A percentile compares a stretch with the other conserved stretches of the same genome.
These are phyloP conservation scores for Eucalyptus victrix DNA, from an alignment of 345 rosid genomes.

Conservation along the genomic window DNA sequence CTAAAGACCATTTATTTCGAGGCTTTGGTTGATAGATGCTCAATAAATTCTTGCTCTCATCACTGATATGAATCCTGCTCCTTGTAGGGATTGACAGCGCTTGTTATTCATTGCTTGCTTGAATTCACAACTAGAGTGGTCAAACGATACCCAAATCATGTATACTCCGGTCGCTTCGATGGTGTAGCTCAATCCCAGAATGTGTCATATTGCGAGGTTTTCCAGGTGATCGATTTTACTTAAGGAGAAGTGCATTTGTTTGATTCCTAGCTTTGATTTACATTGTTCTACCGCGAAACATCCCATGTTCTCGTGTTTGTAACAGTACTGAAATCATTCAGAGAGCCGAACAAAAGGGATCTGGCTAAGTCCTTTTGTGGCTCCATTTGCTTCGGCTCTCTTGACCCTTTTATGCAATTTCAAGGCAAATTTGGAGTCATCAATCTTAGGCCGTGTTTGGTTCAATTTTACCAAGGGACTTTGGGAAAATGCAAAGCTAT, in stretches of 20 bases:
- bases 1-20: neutral
- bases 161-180: neutral
- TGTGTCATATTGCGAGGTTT: neutral
- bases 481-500: neutral
- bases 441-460: conserved; percentile 1
- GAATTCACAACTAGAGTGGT: neutral
- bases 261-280: neutral
- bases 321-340: neutral
- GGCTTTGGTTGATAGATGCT: neutral
- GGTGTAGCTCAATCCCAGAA: neutral
- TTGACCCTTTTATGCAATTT: neutral
- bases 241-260: neutral
- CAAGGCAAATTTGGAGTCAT: neutral
- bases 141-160: neutral
- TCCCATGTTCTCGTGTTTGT: neutral
- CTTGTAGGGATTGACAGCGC: neutral
- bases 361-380: neutral
- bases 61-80: neutral
- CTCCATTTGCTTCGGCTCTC: neutral
- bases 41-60: neutral
- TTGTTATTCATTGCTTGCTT: neutral
- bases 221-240: neutral
- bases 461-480: neutral
- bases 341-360: neutral
- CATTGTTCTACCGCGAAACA: neutral